Percentiles rank a stretch among this genome's conserved stretches.
Evolutionary conservation across 2,329 filamentous ascomycete genomes (phyloP).

Genomic region (Talaromyces sp.): DNA sequence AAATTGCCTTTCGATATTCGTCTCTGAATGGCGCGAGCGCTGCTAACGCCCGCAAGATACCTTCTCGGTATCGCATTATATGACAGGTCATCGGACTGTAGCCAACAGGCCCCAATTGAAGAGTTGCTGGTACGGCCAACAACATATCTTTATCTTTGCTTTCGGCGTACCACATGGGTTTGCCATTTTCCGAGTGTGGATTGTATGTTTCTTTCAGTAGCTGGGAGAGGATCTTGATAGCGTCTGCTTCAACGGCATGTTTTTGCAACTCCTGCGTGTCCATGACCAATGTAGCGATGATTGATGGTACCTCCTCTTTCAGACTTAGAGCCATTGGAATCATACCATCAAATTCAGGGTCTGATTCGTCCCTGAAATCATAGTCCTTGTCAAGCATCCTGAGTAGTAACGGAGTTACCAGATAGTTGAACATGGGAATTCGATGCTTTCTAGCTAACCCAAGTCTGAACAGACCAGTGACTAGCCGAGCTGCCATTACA

Average conservation of each 20-base stretch:
- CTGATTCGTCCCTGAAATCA: constrained; percentile 38
- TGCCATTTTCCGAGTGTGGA: constrained; percentile 48
- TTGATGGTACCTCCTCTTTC: constrained; percentile 67
- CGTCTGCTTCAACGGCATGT: constrained; percentile 69
- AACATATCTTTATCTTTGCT: constrained; percentile 18
- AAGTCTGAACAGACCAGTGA: constrained; percentile 67
- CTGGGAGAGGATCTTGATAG: constrained; percentile 60
- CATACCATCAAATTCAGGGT: constrained; percentile 37
- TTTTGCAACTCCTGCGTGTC: constrained; percentile 78
- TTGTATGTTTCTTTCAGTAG: constrained; percentile 67
- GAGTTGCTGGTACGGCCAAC: constrained; percentile 30
- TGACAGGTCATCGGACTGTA: constrained; percentile 62
- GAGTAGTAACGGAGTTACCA: constrained; percentile 69
- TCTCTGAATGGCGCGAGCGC: constrained; percentile 79
- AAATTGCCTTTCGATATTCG: constrained; percentile 75
- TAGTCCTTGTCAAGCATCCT: constrained; percentile 60
- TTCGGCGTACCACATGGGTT: constrained; percentile 55
- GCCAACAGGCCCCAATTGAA: constrained; percentile 59
- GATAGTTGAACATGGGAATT: constrained; percentile 61
- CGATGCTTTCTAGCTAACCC: constrained; percentile 63
- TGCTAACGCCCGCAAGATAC: constrained; percentile 73
- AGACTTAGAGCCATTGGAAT: constrained; percentile 51
- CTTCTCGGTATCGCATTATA: constrained; percentile 72
- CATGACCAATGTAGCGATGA: constrained; percentile 74
- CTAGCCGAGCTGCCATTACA: constrained; percentile 65